Percentiles rank a stretch among this genome's conserved stretches.
phyloP scores from a whole-genome alignment of 305 asterid genomes.

The Fraxinus baroniana region DNA sequence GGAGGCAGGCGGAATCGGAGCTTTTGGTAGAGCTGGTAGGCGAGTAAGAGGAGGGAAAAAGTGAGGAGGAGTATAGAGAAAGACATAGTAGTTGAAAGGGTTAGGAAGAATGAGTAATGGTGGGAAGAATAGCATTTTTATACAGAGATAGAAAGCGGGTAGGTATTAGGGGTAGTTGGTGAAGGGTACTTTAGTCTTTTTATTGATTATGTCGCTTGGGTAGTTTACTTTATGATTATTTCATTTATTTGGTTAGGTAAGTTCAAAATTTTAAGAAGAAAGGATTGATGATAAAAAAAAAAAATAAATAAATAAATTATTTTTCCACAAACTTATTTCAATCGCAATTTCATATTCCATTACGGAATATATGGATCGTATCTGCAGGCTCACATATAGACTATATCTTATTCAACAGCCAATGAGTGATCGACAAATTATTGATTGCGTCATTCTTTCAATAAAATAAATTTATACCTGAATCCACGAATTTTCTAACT shows the following conservation, averaged over 20 bases:
- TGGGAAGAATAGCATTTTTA: background rate
- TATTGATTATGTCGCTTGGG: background rate
- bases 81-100: conserved; percentile 23
- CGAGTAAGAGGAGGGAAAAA: conserved; percentile 23
- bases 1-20: conserved; percentile 57
- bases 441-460: background rate
- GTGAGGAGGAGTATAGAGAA: conserved; percentile 27
- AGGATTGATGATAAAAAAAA: too few relatives aligned
- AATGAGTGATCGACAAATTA: too few relatives aligned
- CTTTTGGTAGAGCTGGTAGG: conserved; percentile 39
- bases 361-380: too few relatives aligned
- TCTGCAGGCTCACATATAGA: too few relatives aligned
- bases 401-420: too few relatives aligned
- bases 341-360: too few relatives aligned
- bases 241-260: background rate
- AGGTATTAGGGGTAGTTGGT: conserved; percentile 29
- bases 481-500: too few relatives aligned
- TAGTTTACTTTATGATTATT: too few relatives aligned
- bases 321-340: too few relatives aligned
- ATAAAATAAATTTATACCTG: background rate
- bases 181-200: too few relatives aligned
- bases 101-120: background rate
- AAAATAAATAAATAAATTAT: too few relatives aligned
- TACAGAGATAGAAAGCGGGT: conserved; percentile 10
- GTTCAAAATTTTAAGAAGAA: too few relatives aligned